Evolutionary conservation across 495 filamentous ascomycete genomes (phyloP).

Genomic region (Aspergillus mulundensis): DNA sequence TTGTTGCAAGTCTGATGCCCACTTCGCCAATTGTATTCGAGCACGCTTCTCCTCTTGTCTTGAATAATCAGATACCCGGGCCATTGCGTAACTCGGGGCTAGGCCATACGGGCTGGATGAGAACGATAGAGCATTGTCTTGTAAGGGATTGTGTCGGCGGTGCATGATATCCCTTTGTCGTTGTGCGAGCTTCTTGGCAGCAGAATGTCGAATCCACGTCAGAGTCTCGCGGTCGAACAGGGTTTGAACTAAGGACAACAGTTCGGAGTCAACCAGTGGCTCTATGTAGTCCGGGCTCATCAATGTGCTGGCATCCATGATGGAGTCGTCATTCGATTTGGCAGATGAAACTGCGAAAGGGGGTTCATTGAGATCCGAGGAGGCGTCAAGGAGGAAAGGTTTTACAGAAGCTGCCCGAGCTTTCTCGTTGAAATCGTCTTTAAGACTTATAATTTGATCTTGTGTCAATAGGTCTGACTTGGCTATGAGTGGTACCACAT

Average conservation of each 20-base stretch:
- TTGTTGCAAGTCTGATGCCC: slow-evolving; percentile 85
- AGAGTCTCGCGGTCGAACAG: slow-evolving; percentile 77
- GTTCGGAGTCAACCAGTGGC: slow-evolving; percentile 75
- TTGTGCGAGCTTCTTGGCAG: slow-evolving; percentile 81
- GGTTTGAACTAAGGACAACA: slow-evolving; percentile 61
- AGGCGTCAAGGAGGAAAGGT: slow-evolving; percentile 57
- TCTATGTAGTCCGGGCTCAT: slow-evolving; percentile 94
- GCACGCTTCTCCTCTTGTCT: slow-evolving; percentile 70
- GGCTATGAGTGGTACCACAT: slow-evolving; percentile 80
- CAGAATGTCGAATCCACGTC: slow-evolving; percentile 80
- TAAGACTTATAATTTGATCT: slow-evolving; percentile 57
- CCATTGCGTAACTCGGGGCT: slow-evolving; percentile 61
- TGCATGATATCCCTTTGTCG: slow-evolving; percentile 42
- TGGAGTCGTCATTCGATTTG: slow-evolving; percentile 70
- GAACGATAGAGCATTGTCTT: slow-evolving; percentile 18
- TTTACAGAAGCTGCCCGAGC: slow-evolving; percentile 58
- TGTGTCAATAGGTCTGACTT: slow-evolving; percentile 67
- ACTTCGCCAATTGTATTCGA: slow-evolving; percentile 77
- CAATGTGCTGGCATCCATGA: slow-evolving; percentile 90
- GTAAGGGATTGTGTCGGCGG: slow-evolving; percentile 9
- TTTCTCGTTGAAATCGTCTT: slow-evolving; percentile 49
- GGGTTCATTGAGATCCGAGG: slow-evolving; percentile 27
- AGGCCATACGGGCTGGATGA: slow-evolving; percentile 27
- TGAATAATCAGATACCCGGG: slow-evolving; percentile 66
- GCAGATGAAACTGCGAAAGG: slow-evolving; percentile 83